Percentiles rank a stretch among this genome's conserved stretches.
phyloP scores from a whole-genome alignment of 2,329 filamentous ascomycete species.

The Colletotrichum coccodes region DNA sequence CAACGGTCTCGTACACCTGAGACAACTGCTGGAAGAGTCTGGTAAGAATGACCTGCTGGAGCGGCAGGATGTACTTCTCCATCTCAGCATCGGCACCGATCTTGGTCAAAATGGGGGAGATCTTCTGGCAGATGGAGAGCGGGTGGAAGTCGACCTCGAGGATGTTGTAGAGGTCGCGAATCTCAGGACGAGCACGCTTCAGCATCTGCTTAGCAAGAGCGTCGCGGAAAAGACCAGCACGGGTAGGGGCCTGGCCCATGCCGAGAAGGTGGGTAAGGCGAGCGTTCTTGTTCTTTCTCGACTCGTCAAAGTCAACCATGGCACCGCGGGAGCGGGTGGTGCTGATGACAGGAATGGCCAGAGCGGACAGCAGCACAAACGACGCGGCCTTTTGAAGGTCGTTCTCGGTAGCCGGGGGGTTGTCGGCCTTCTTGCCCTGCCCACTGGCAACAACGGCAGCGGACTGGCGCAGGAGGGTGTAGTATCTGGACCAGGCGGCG shows the following conservation, averaged over 20 bases:
- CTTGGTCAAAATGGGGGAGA: constrained; percentile 92
- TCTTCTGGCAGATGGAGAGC: constrained; percentile 98
- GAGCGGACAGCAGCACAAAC: constrained; percentile 92
- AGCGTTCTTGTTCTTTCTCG: constrained; percentile 98
- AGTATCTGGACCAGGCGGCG: constrained; percentile 96
- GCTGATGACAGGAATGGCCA: constrained; percentile 99
- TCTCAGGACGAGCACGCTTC: constrained; percentile 92
- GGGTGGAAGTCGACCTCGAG: constrained; percentile 99
- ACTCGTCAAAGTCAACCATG: constrained; percentile 96
- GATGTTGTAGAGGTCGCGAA: constrained; percentile 97
- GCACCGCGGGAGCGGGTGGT: constrained; percentile 95
- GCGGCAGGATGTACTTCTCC: constrained; percentile 94
- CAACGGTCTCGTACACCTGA: constrained; percentile 98
- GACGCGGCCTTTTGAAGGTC: constrained; percentile 95
- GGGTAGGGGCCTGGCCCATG: constrained; percentile 90
- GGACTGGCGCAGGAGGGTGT: constrained; percentile 94
- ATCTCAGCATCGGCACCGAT: constrained; percentile 95
- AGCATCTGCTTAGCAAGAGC: constrained; percentile 94
- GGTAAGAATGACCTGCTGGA: constrained; percentile 98
- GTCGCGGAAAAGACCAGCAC: constrained; percentile 93
- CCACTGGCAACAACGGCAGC: constrained; percentile 84
- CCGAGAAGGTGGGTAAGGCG: constrained; percentile 95
- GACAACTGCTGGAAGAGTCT: constrained; percentile 98
- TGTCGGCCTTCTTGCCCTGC: constrained; percentile 92
- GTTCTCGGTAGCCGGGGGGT: constrained; percentile 86